Conservation (phyloP, 148 eudicot species). For the Dysphania ambrosioides region DNA sequence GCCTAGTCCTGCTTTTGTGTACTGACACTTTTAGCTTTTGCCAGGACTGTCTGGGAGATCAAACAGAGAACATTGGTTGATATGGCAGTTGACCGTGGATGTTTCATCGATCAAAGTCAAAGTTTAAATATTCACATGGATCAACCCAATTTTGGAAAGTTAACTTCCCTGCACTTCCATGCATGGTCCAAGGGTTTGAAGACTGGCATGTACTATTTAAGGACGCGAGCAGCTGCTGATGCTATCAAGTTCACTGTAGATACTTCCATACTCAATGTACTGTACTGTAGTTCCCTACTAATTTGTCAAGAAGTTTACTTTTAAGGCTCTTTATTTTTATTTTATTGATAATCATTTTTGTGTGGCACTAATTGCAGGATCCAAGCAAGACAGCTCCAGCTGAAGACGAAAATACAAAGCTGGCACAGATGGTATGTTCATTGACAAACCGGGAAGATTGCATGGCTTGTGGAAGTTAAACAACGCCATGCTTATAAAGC, state of each 20-base stretch:
- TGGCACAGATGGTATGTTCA: conserved; percentile 84
- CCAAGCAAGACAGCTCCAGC: conserved; percentile 22
- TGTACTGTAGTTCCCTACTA: background rate
- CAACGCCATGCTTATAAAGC: background rate
- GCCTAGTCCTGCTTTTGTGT: background rate
- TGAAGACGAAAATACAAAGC: conserved; percentile 48
- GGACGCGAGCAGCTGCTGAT: conserved; percentile 96
- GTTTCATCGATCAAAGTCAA: conserved; percentile 80
- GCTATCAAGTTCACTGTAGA: conserved; percentile 98
- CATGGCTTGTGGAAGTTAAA: conserved; percentile 82
- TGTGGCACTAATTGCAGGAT: conserved; percentile 42
- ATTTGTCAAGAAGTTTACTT: no score
- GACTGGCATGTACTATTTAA: conserved; percentile 92
- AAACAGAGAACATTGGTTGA: conserved; percentile 73
- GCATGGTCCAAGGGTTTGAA: conserved; percentile 88
- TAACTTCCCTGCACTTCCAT: conserved; percentile 75
- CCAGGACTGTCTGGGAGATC: conserved; percentile 92
- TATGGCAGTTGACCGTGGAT: conserved; percentile 80
- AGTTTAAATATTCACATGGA: conserved; percentile 83
- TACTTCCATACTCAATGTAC: conserved; percentile 65
- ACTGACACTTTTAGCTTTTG: conserved; percentile 11
- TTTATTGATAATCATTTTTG: background rate
- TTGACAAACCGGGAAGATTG: conserved; percentile 81
- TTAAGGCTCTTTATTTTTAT: no score
- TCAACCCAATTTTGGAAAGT: conserved; percentile 67